Evolutionary conservation across 768 basidiomycete species (phyloP).

Genomic region (Neoboletus magnificus): DNA sequence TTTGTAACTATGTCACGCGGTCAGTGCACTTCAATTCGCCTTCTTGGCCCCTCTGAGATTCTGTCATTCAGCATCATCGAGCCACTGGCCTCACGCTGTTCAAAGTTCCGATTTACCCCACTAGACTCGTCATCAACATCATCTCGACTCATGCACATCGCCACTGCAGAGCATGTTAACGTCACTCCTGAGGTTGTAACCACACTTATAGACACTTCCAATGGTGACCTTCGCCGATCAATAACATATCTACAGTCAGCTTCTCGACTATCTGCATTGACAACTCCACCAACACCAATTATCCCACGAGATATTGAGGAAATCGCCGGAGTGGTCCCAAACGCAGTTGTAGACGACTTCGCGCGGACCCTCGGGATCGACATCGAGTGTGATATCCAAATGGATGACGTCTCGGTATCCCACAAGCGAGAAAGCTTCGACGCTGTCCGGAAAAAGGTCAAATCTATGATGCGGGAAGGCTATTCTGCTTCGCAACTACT

Average conservation of each 20-base stretch:
- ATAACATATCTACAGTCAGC: constrained; percentile 98
- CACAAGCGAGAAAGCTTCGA: constrained; percentile 46
- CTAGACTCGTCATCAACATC: constrained; percentile 77
- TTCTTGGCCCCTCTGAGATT: not conserved
- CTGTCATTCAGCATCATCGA: constrained; percentile 80
- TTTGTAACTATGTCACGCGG: constrained; percentile 99
- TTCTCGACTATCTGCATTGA: constrained; percentile 77
- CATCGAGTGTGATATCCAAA: constrained; percentile 51
- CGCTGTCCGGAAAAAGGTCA: constrained; percentile 67
- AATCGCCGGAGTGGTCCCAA: constrained; percentile 94
- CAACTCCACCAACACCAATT: constrained; percentile 69
- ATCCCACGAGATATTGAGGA: constrained; percentile 83
- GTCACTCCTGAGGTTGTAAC: constrained; percentile 59
- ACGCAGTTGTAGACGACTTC: constrained; percentile 63
- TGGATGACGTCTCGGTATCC: constrained; percentile 31
- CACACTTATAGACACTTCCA: constrained; percentile 74
- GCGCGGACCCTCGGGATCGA: constrained; percentile 74
- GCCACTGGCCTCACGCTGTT: constrained; percentile 96
- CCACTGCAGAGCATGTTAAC: constrained; percentile 65
- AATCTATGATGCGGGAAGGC: constrained; percentile 76
- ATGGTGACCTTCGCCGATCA: constrained; percentile 91
- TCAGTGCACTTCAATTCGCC: constrained; percentile 33
- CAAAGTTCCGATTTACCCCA: constrained; percentile 97
- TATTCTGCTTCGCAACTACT: constrained; percentile 91
- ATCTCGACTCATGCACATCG: constrained; percentile 75